Evolutionary conservation across 768 basidiomycete species (phyloP).

Genomic region (Pisolithus orientalis): DNA sequence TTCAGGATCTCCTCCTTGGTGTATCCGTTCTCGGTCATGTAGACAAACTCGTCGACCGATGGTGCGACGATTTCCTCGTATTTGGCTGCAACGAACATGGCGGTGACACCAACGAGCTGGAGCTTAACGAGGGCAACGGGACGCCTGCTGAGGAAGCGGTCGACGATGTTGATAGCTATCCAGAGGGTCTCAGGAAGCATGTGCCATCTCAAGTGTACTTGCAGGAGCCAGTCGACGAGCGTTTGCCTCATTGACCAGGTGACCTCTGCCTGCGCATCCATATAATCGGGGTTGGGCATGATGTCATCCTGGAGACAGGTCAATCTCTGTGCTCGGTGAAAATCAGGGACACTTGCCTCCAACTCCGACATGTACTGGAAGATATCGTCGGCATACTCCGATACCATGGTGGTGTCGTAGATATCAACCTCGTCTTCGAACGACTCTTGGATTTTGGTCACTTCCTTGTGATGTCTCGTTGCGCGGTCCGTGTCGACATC

Average conservation of each 20-base stretch:
- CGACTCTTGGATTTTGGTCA: conserved; percentile 55
- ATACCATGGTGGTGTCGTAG: conserved; percentile 86
- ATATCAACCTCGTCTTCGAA: conserved; percentile 71
- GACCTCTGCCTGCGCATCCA: conserved; percentile 90
- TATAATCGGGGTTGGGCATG: conserved; percentile 92
- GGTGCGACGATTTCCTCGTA: conserved; percentile 99
- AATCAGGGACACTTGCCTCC: conserved; percentile 52
- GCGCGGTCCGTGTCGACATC: conserved; percentile 60
- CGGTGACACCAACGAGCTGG: conserved; percentile 95
- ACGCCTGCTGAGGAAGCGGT: conserved; percentile 85
- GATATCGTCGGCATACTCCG: conserved; percentile 98
- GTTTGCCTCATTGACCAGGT: conserved; percentile 93
- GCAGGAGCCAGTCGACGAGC: conserved; percentile 95
- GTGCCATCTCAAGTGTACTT: conserved; percentile 97
- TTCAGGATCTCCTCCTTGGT: conserved; percentile 94
- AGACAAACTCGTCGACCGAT: conserved; percentile 95
- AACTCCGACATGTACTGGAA: conserved; percentile 93
- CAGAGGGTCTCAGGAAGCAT: conserved; percentile 99
- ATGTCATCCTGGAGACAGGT: conserved; percentile 53
- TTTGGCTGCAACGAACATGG: conserved; percentile 98
- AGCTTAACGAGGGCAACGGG: conserved; percentile 86
- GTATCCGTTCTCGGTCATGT: conserved; percentile 95
- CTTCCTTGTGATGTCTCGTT: conserved; percentile 49
- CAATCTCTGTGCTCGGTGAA: conserved; percentile 10
- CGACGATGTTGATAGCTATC: conserved; percentile 97